Conservation (phyloP, 2,329 filamentous ascomycete species). For the Neopestalotiopsis sp. region DNA sequence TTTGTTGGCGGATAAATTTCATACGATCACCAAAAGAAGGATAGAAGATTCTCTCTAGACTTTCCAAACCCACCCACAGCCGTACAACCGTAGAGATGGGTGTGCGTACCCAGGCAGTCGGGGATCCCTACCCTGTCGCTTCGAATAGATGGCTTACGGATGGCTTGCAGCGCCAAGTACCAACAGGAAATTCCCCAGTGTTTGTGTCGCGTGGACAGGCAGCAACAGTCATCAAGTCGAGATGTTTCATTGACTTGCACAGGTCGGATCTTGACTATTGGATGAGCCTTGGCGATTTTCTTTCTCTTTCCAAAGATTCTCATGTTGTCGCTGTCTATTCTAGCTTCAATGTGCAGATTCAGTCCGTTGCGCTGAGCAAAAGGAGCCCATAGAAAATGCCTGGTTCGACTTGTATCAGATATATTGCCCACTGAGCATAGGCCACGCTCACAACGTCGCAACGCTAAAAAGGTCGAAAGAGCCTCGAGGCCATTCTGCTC, state of each 20-base stretch:
- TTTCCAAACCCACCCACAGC: not conserved
- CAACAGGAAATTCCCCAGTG: not conserved
- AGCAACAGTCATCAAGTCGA: not conserved
- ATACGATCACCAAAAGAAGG: not conserved
- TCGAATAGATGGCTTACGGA: not conserved
- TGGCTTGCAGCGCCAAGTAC: not conserved
- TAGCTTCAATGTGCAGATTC: not conserved
- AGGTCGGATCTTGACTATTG: not conserved
- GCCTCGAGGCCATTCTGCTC: not conserved
- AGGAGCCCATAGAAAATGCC: not conserved
- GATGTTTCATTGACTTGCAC: not conserved
- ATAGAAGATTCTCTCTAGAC: not conserved
- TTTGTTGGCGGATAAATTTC: slow-evolving; percentile 14
- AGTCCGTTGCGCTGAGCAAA: not conserved
- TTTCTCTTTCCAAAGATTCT: not conserved
- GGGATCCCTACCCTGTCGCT: not conserved
- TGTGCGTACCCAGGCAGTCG: not conserved
- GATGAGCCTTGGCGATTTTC: not conserved
- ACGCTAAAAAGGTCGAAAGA: not conserved
- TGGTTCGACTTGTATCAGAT: not conserved
- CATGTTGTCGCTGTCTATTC: not conserved
- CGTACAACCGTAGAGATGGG: not conserved
- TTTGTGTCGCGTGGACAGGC: not conserved
- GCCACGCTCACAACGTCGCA: not conserved
- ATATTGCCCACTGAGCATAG: not conserved